Base-by-base conservation (phyloP, 441 rosid species). In the Gossypium davidsonii region DNA sequence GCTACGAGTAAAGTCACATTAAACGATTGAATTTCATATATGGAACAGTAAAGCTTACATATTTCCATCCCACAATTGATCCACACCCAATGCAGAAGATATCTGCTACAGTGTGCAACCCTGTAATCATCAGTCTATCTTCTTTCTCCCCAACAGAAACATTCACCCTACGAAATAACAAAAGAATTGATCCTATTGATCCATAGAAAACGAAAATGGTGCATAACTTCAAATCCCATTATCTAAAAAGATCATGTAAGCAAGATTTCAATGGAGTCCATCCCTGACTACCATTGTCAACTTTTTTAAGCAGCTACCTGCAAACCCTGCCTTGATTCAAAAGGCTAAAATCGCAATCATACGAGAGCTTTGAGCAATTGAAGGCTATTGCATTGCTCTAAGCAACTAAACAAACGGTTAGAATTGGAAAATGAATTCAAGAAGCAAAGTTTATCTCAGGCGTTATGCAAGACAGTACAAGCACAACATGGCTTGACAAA, bases 1-100 rank as follows among this genome's bases (percentile, higher is more conserved):
- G 46, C 69, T 58, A 83, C 70, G 75, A 66, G 39, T 65, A 61
- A 73, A 65, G 66, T 61, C 0, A 3, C 60, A 55, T 39, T 6
- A 82, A 69, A 74, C 73, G 66, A 68, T 53, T n/a, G 55, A 63
- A 71, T 68, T 59, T 67, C 6, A 51, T 49, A 66, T 61, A 37
- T 52, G 37, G 11, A 31, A n/a, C 65, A 21, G 58, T 20, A 75
- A 58, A 73, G 75, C 95, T 85, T 90, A 94, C 98, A 71, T 94
- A 94, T 90, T 84, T 92, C 99, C 99, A 94, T 15, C 98, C 99
- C 20, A 94, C 91, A 67, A 90, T 88, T 14, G 99, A 90, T 79
- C 99, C 98, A 58, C 99, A 94, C n/a, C 88, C 91, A 49, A 94
- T 92, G 77, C 99, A 94, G 85, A 89, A 94, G 56, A 92, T 87